Conservation (phyloP, 208 protist species). For the Leishmania tarentolae region DNA sequence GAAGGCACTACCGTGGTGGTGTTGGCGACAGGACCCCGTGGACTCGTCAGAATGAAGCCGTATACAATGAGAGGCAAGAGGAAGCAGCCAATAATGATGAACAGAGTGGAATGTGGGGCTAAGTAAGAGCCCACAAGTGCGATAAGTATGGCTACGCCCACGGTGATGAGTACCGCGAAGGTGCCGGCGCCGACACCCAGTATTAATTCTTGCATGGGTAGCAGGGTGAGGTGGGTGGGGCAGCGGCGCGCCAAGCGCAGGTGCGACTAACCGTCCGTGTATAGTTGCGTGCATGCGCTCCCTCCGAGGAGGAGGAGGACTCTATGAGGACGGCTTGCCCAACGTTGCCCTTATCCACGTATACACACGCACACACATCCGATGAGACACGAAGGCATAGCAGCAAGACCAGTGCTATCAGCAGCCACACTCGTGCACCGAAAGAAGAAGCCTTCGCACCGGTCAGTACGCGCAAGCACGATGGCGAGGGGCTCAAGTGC, state of each 20-base stretch:
- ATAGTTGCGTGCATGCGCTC: background rate
- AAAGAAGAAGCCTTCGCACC: background rate
- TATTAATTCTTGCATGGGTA: slow-evolving; percentile 39
- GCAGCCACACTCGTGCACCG: too few relatives aligned
- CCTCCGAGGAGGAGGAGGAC: background rate
- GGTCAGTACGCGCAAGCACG: background rate
- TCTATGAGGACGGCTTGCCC: background rate
- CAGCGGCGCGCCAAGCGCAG: background rate
- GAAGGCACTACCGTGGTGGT: background rate
- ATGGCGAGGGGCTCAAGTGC: background rate
- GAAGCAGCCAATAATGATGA: slow-evolving; percentile 50
- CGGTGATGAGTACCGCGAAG: slow-evolving; percentile 69
- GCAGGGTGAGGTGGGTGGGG: background rate
- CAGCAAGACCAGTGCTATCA: background rate
- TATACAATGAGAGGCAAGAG: slow-evolving; percentile 77
- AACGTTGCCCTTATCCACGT: background rate
- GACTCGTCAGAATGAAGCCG: slow-evolving; percentile 67
- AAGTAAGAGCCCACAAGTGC: slow-evolving; percentile 58
- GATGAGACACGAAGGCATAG: background rate
- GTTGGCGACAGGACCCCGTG: slow-evolving; percentile 9
- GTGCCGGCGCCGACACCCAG: slow-evolving; percentile 73
- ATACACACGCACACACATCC: background rate
- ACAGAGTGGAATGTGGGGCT: slow-evolving; percentile 42
- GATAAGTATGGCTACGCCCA: slow-evolving; percentile 49
- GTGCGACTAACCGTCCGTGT: background rate